Evolutionary conservation across 495 filamentous ascomycete species (phyloP).

Genomic region (Bacidia gigantensis): DNA sequence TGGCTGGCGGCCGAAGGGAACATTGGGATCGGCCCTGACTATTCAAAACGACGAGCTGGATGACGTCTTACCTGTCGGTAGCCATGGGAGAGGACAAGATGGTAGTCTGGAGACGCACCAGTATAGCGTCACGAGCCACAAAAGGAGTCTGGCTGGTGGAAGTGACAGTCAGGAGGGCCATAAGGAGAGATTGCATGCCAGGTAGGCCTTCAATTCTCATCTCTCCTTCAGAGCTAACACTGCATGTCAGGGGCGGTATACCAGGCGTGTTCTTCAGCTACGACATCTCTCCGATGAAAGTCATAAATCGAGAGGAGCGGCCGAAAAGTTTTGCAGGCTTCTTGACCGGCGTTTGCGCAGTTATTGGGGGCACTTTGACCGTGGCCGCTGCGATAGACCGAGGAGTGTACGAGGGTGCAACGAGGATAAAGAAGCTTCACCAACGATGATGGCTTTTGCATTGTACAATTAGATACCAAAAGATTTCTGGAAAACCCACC

Average conservation of each 20-base stretch:
- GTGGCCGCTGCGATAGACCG: slow-evolving; percentile 91
- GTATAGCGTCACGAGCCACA: slow-evolving; percentile 92
- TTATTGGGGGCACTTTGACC: slow-evolving; percentile 88
- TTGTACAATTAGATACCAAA: slow-evolving; percentile 11
- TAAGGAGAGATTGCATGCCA: slow-evolving; percentile 73
- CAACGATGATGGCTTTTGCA: slow-evolving; percentile 15
- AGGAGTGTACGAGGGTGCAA: slow-evolving; percentile 75
- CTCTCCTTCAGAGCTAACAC: not conserved
- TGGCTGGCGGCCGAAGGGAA: slow-evolving; percentile 49
- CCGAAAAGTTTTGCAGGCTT: slow-evolving; percentile 80
- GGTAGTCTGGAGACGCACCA: slow-evolving; percentile 94
- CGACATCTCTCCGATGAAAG: slow-evolving; percentile 99
- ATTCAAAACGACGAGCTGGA: slow-evolving; percentile 19
- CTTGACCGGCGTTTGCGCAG: slow-evolving; percentile 82
- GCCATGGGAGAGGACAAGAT: slow-evolving; percentile 25
- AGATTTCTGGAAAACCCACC: not conserved
- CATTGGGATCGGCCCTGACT: slow-evolving; percentile 14
- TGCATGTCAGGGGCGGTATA: slow-evolving; percentile 53
- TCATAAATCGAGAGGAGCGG: slow-evolving; percentile 88
- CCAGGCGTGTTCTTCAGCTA: slow-evolving; percentile 98
- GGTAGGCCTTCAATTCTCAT: slow-evolving; percentile 5
- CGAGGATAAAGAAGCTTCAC: slow-evolving; percentile 70
- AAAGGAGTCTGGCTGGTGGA: slow-evolving; percentile 69
- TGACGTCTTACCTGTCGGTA: slow-evolving; percentile 16
- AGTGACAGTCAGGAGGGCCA: slow-evolving; percentile 74